Evolutionary conservation across 495 filamentous ascomycete genomes (phyloP), one percentile per base, ranked within the genome.

Genomic region (Aspergillus wentii): DNA sequence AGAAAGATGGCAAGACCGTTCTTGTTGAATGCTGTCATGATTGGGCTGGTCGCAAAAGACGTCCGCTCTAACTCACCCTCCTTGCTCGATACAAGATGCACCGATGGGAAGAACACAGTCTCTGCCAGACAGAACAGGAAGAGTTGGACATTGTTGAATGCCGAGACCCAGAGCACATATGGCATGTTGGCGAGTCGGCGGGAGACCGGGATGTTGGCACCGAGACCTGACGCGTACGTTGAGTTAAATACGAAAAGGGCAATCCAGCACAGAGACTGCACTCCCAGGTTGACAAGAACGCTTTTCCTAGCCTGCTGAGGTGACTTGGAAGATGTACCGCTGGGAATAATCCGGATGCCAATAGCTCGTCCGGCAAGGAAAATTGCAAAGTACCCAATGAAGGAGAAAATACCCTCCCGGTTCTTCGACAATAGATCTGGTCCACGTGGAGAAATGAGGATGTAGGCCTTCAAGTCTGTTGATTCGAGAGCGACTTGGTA

Each of bases 401-500:
- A 95, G 14, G 88, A 95, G 60, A 88, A 95, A 23, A 97, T 70
- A 1, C 92, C 92, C 55, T 99, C 92, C 14, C 91, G 76, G 58
- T 97, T 97, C 68, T 88, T 82, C 0, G 86, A 89, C 0, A 99
- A 49, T 9, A 95, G 60, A 41, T 86, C 75, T 4, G 71, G 76
- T 4, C 68, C 68, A 3, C 92, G 79, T 3, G 85, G 83, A 1
- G 86, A 87, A n/a, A 83, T 77, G 5, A 99, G 72, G 41, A 99
- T 85, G 52, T 79, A 97, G 5, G 75, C 71, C 56, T 91, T 89
- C 25, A 97, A 69, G 11, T 72, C 68, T 0, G 88, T 95, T 21
- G 66, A 79, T 45, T 94, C 84, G 8, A 97, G 76, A 4, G 75
- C 64, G 2, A 80, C 57, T 52, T 97, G 82, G 58, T 96, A 95